Conservation (phyloP, 305 asterid genomes). For the Solanum hybrid region DNA sequence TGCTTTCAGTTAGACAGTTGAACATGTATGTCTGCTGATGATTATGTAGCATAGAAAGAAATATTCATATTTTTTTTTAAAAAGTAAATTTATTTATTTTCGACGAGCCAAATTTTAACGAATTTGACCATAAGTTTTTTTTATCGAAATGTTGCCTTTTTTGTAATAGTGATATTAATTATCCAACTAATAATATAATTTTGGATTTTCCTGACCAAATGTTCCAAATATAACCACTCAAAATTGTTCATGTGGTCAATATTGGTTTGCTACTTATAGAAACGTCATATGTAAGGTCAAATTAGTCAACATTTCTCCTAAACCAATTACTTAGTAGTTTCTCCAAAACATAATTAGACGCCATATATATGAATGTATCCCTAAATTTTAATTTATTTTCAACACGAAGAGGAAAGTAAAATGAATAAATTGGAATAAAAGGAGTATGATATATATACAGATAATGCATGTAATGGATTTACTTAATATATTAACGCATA, state of each 20-base stretch:
- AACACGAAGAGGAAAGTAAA: neutral
- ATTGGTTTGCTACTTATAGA: neutral
- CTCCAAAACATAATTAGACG: neutral
- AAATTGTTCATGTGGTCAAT: neutral
- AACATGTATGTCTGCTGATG: neutral
- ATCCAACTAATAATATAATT: neutral
- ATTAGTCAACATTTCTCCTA: neutral
- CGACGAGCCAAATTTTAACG: no score
- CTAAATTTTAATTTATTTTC: no score
- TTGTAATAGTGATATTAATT: no score
- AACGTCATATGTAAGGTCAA: neutral
- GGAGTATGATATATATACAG: neutral
- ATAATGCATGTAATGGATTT: neutral
- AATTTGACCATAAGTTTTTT: no score
- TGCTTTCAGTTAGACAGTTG: neutral
- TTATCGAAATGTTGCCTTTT: no score
- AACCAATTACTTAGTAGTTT: neutral
- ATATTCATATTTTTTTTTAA: neutral
- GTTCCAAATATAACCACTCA: neutral
- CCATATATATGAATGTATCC: neutral
- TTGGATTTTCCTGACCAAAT: neutral
- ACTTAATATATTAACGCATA: no score
- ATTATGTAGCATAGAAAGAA: neutral
- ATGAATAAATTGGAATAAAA: neutral
- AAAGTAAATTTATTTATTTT: no score